These are phyloP conservation scores for Phoma sp. DNA, from an alignment of 2,329 filamentous ascomycete species.

Conservation along the genomic window DNA sequence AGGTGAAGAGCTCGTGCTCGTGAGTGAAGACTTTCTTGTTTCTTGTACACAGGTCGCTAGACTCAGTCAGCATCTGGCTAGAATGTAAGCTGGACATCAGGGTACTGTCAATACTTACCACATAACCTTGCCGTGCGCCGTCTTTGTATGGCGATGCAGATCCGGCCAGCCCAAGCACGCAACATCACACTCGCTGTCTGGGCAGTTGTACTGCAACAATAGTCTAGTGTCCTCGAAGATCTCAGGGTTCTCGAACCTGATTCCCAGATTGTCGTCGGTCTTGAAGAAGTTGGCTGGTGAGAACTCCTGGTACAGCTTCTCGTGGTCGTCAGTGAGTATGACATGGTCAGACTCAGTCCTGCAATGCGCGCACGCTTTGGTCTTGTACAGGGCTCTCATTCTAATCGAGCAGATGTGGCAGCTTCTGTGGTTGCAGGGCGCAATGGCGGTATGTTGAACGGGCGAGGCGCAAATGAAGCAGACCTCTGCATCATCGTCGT, in stretches of 20 bases:
- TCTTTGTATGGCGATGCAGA: constrained; percentile 80
- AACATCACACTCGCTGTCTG: constrained; percentile 81
- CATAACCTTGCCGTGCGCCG: constrained; percentile 83
- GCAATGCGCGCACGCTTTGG: constrained; percentile 95
- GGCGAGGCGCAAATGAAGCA: constrained; percentile 98
- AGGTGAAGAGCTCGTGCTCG: constrained; percentile 90
- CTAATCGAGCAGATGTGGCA: constrained; percentile 95
- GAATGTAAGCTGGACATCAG: constrained; percentile 4
- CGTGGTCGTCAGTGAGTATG: constrained; percentile 86
- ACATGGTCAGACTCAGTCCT: constrained; percentile 80
- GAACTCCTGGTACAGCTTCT: constrained; percentile 88
- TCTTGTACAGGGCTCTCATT: constrained; percentile 93
- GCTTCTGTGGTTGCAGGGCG: constrained; percentile 94
- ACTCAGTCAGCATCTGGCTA: constrained; percentile 4
- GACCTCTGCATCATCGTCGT: constrained; percentile 67
- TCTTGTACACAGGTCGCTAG: constrained; percentile 80
- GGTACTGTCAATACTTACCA: constrained; percentile 57
- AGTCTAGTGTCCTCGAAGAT: constrained; percentile 91
- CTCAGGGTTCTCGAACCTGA: constrained; percentile 85
- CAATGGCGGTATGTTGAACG: constrained; percentile 84
- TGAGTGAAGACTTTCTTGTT: constrained; percentile 99
- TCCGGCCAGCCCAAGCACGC: constrained; percentile 83
- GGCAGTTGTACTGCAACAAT: constrained; percentile 92
- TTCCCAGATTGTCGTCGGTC: constrained; percentile 84
- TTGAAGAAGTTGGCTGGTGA: constrained; percentile 73